Evolutionary conservation across 2,329 filamentous ascomycete genomes (phyloP), one percentile per base, ranked within the genome.

Genomic region (Bipolaris victoriae): DNA sequence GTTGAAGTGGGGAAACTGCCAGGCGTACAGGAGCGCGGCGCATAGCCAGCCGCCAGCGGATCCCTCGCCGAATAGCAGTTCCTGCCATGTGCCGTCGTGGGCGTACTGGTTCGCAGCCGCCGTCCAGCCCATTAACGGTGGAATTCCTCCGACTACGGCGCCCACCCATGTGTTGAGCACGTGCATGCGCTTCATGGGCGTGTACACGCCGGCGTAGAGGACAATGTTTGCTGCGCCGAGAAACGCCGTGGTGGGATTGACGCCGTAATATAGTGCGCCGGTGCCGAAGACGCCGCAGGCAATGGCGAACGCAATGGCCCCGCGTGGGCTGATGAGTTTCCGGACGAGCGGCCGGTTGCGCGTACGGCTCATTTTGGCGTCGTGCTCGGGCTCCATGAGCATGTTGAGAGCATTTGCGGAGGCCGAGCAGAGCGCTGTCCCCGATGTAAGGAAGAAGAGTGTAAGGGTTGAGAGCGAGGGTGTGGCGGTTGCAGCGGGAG

Each of bases 1-100:
- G 84, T 97, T 98, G 81, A 99, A 99, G 78, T 99, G 95, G 3
- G 95, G 92, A 72, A 99, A 98, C 74, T 99, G 94, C 95, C 95
- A 99, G 11, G 92, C 90, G 65, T 97, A 96, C 5, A 99, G 81
- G 6, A 98, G 79, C 0, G 84, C 87, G 1, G 91, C 94, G 13
- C 97, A 81, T 0, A 98, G 80, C 95, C 95, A 99, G 3, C 94
- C 95, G 5, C 95, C 95, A 10, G 87, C 79, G 24, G 82, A 84
- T 75, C 86, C 70, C 74, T 88, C 73, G 69, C 90, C 88, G 55
- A 96, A 85, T 0, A 96, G 81, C 37, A 96, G 83, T 71, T 95
- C 91, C 47, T 84, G 83, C 88, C 90, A 95, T 10, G 86, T 88
- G 3, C 74, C 76, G 6, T 72, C 69, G 29, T 79, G 78, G 7